Evolutionary conservation across 805 yeast genomes (phyloP), one percentile per base, ranked within the genome.

Genomic region (Wickerhamomyces hampshirensis): DNA sequence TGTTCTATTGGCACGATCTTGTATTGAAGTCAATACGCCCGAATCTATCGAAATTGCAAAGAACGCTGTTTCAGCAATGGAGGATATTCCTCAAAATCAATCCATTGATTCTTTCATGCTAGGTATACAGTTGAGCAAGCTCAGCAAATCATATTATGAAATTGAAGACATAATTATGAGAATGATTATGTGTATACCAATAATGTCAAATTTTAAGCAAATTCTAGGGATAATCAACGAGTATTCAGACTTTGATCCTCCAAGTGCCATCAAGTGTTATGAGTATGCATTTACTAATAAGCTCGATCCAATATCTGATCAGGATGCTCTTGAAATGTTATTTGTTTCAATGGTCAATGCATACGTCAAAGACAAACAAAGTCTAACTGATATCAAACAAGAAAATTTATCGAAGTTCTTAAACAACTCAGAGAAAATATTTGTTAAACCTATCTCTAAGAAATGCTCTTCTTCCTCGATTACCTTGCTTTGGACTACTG

Each of bases 401-500:
- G 46, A 50, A 4, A 48, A 50, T 10, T 40, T 61, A 6, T 32
- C 34, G 11, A 46, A 42, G 3, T 52, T 60, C 19, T 39, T 59
- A 17, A 47, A 50, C 6, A 34, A 47, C 12, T 43, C 60, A 1
- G 63, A 65, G 30, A 56, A 47, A 26, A 43, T 50, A 5, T 41
- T 66, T 4, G 26, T 40, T n/a, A 40, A 35, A 18, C 27, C 44
- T 1, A 38, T 68, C 3, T 50, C 63, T 1, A 53, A 48, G 23
- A 49, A 51, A 12, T 48, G 65, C 5, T 38, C 58, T 6, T 54
- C 64, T 5, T 51, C 66, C 28, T 34, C 60, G 5, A 51, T 62
- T 0, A 57, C 69, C 1, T 38, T 68, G 18, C 38, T 68, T 14
- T 68, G 71, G 70, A 66, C 65, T 32, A 36, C 46, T 14, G 70